Evolutionary conservation across 2,329 filamentous ascomycete genomes (phyloP), one percentile per base, ranked within the genome.

Genomic region (Penicillium glabrum): DNA sequence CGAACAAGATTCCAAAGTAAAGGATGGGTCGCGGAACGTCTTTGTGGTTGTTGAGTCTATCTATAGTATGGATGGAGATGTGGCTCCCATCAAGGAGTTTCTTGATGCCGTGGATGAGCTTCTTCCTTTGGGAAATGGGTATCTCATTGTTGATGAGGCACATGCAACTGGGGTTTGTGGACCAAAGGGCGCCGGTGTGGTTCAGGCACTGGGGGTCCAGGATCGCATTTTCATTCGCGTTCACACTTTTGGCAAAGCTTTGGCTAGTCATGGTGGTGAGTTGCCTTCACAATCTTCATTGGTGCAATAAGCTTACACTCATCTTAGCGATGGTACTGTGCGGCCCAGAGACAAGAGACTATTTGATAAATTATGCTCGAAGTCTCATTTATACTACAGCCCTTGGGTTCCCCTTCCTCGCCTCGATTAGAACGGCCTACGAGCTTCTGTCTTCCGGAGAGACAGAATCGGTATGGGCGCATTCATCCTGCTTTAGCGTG

Each of bases 11-110:
- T 57, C 67, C 1, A 19, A 51, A 46, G 51, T 84, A 0, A 45
- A 45, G 0, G 51, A 60, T 0, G 82, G 83, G 0, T 56, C 67
- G 1, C 68, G 68, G 0, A 86, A 84, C 60, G 79, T 91, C 3
- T 89, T 91, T 61, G 71, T 91, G n/a, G 85, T 84, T 0, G 79
- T 90, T 0, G 89, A 91, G 63, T 84, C 82, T 0, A 78, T 91
- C 0, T 93, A 95, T 71, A 92, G 89, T 69, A 95, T 95, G 90
- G 90, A 93, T 52, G 90, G 90, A 0, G 89, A 93, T 62, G 75
- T 90, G 19, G 84, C 84, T 0, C 88, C 87, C 0, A 75, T 95
- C 11, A 65, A 68, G 11, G 80, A 85, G 6, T 83, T 93, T 19
- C 79, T 89, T 1, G 71, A 79, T 0, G 76, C 83, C 5, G 81